Percentiles rank a stretch among this genome's conserved stretches.
Evolutionary conservation across 768 basidiomycete species (phyloP).

Genomic region (Rhodotorula toruloides): DNA sequence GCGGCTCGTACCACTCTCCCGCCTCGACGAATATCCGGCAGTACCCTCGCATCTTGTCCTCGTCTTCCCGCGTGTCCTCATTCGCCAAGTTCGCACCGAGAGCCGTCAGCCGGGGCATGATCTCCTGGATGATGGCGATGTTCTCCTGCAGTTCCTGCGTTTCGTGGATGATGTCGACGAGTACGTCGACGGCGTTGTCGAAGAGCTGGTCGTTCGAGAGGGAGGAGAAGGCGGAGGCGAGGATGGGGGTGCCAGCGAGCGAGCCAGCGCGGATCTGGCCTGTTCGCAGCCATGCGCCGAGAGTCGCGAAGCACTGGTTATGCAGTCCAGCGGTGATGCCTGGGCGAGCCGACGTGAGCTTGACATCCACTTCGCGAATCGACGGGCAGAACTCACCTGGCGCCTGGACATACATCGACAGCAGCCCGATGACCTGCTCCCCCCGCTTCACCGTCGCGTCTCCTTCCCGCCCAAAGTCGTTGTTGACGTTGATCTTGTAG

Average conservation of each 20-base stretch:
- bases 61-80: conserved; percentile 61
- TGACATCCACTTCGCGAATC: not conserved
- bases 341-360: conserved; percentile 44
- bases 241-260: conserved; percentile 71
- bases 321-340: conserved; percentile 78
- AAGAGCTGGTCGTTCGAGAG: conserved; percentile 80
- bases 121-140: conserved; percentile 76
- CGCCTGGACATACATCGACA: conserved; percentile 84
- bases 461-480: conserved; percentile 35
- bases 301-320: conserved; percentile 71
- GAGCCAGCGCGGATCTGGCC: conserved; percentile 68
- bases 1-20: conserved; percentile 85
- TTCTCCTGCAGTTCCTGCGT: conserved; percentile 96
- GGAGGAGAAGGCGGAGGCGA: conserved; percentile 76
- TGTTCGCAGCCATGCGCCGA: conserved; percentile 79
- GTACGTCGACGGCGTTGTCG: conserved; percentile 81
- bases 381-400: conserved; percentile 56
- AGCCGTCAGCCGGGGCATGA: conserved; percentile 78
- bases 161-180: conserved; percentile 94
- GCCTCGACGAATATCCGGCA: conserved; percentile 94
- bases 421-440: conserved; percentile 64
- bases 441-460: conserved; percentile 55
- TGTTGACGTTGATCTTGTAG: conserved; percentile 43
- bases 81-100: conserved; percentile 59
- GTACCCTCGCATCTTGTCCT: conserved; percentile 80